A percentile compares a stretch with the other conserved stretches of the same genome.
These are phyloP conservation scores for Macaranga tanarius DNA, from an alignment of 441 rosid species.

Conservation along the genomic window DNA sequence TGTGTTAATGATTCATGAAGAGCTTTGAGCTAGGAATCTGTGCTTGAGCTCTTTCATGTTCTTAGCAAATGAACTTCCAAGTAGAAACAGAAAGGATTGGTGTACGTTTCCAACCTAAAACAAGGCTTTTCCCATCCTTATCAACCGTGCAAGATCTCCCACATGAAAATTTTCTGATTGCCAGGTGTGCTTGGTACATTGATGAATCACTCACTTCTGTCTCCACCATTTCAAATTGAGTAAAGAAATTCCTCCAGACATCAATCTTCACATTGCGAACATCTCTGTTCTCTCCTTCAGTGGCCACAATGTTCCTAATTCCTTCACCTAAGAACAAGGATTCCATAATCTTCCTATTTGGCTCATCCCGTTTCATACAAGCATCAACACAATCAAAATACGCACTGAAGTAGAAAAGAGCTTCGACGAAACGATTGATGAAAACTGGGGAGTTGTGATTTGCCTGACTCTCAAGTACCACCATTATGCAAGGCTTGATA, in stretches of 20 bases:
- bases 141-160: slow-evolving; percentile 6
- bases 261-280: slow-evolving; percentile 13
- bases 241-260: slow-evolving; percentile 21
- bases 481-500: slow-evolving; percentile 18
- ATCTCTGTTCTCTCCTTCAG: slow-evolving; percentile 13
- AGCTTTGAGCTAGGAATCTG: not conserved
- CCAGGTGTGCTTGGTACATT: slow-evolving; percentile 1
- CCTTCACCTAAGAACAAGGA: slow-evolving; percentile 1
- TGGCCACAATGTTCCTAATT: slow-evolving; percentile 6
- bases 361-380: slow-evolving; percentile 3
- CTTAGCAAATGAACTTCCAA: slow-evolving; percentile 12
- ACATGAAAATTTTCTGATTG: not conserved
- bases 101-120: slow-evolving; percentile 21
- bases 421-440: slow-evolving; percentile 19
- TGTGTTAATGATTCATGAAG: too few species aligned
- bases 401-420: slow-evolving; percentile 17
- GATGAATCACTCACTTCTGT: slow-evolving; percentile 11
- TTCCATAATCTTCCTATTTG: slow-evolving; percentile 4
- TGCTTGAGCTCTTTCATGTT: not conserved
- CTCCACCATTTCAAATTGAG: slow-evolving; percentile 17
- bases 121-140: slow-evolving; percentile 12
- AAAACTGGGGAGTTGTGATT: slow-evolving; percentile 18
- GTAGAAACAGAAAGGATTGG: slow-evolving; percentile 17
- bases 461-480: slow-evolving; percentile 15
- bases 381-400: slow-evolving; percentile 21